Percentiles rank a stretch among this genome's conserved stretches.
phyloP scores from a whole-genome alignment of 176 grass and related monocot genomes.

The Eremochloa ophiuroides region DNA sequence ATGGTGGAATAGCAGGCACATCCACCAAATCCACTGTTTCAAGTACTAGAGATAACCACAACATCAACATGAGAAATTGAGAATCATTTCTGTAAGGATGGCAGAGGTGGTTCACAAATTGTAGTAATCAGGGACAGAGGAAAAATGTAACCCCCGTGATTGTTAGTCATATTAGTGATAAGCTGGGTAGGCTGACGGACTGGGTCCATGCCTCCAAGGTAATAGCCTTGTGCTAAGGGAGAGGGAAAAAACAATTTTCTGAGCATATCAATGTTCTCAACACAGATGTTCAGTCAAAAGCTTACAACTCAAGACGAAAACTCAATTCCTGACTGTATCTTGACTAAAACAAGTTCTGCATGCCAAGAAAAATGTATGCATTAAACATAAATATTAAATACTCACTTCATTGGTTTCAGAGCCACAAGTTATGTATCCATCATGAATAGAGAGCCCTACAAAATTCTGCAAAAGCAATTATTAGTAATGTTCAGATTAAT shows the following conservation, averaged over 20 bases:
- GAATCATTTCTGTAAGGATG: background rate
- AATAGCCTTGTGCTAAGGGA: background rate
- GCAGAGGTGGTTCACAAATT: background rate
- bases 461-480: slow-evolving; percentile 80
- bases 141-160: background rate
- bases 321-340: background rate
- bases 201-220: background rate
- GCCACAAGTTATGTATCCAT: slow-evolving; percentile 94
- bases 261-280: background rate
- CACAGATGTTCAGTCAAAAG: too few species aligned
- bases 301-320: background rate
- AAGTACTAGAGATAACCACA: background rate
- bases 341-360: slow-evolving; percentile 7
- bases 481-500: slow-evolving; percentile 13
- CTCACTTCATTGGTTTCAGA: slow-evolving; percentile 96
- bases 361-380: slow-evolving; percentile 17
- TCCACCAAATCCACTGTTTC: background rate
- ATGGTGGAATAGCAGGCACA: background rate
- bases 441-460: slow-evolving; percentile 88
- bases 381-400: slow-evolving; percentile 34
- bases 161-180: background rate
- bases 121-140: background rate
- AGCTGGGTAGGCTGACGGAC: background rate
- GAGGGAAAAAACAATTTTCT: background rate
- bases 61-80: background rate